phyloP scores from a whole-genome alignment of 805 yeast species.

The Sugiyamaella americana region DNA sequence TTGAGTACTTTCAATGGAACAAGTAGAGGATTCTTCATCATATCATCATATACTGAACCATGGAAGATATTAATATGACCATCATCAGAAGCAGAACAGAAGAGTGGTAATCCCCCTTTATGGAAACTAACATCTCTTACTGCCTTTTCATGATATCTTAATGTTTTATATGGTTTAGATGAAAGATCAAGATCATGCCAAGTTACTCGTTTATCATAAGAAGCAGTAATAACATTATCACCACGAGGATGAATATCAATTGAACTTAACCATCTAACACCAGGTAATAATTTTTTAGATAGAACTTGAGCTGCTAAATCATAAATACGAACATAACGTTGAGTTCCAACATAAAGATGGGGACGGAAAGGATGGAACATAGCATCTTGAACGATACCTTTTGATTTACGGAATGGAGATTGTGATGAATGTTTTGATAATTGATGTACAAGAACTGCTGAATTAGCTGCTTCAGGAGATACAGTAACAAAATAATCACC shows the following conservation, averaged over 20 bases:
- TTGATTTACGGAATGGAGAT: constrained; percentile 88
- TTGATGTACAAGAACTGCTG: constrained; percentile 91
- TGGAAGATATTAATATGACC: constrained; percentile 92
- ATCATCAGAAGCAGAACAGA: constrained; percentile 94
- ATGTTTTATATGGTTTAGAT: constrained; percentile 86
- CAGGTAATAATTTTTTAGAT: constrained; percentile 82
- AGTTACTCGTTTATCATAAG: constrained; percentile 88
- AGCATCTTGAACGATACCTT: constrained; percentile 93
- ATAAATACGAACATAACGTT: constrained; percentile 84
- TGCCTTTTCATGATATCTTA: constrained; percentile 92
- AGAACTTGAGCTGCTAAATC: constrained; percentile 82
- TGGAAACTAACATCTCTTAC: constrained; percentile 87
- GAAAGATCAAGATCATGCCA: constrained; percentile 96
- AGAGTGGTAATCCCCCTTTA: constrained; percentile 75
- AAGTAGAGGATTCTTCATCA: constrained; percentile 89
- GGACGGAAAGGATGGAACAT: constrained; percentile 96
- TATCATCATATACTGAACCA: constrained; percentile 91
- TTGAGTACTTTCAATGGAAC: constrained; percentile 92
- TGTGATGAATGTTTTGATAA: constrained; percentile 90
- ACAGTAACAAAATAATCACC: constrained; percentile 96
- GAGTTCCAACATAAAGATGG: constrained; percentile 87
- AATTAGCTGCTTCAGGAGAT: constrained; percentile 87
- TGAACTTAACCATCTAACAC: constrained; percentile 89
- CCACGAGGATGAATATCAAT: constrained; percentile 96
- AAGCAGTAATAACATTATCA: constrained; percentile 85